A percentile compares a stretch with the other conserved stretches of the same genome.
Evolutionary conservation across 305 asterid species (phyloP).

Genomic region (Coffea humblotiana): DNA sequence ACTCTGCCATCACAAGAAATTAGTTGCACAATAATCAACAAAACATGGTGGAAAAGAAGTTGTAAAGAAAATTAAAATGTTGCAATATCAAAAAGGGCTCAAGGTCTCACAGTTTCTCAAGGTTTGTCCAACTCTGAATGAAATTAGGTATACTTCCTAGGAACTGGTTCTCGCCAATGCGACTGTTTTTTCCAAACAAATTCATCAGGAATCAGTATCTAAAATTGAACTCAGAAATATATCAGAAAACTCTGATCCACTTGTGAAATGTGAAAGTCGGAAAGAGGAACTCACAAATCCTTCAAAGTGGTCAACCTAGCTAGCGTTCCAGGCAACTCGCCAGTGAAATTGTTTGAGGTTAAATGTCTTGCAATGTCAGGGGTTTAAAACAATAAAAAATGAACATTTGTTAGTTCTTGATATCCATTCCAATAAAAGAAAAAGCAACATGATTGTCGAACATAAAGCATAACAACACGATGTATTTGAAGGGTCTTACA

Average conservation of each 20-base stretch:
- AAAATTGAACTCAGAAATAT: background rate
- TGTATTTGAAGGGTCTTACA: constrained; percentile 3
- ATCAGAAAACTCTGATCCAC: background rate
- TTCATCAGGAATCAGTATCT: background rate
- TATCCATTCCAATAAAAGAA: background rate
- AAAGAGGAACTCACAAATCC: constrained; percentile 49
- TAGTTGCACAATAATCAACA: background rate
- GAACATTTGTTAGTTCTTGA: constrained; percentile 24
- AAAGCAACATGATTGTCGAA: no score
- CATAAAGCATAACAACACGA: no score
- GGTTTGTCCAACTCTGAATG: constrained; percentile 52
- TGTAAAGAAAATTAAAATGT: no score
- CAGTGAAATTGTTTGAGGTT: constrained; percentile 62
- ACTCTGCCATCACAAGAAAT: constrained; percentile 34
- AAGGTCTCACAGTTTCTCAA: constrained; percentile 50
- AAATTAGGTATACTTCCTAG: constrained; percentile 64
- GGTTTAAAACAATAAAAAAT: no score
- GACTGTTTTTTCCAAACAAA: constrained; percentile 33
- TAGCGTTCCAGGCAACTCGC: constrained; percentile 50
- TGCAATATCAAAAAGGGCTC: no score
- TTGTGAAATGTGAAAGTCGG: background rate
- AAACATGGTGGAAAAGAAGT: background rate
- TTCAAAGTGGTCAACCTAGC: constrained; percentile 49
- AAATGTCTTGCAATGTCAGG: constrained; percentile 7
- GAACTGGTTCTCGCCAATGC: constrained; percentile 59